These are phyloP conservation scores for Erythrobasidium yunnanense DNA, from an alignment of 768 basidiomycete genomes.

Conservation along the genomic window DNA sequence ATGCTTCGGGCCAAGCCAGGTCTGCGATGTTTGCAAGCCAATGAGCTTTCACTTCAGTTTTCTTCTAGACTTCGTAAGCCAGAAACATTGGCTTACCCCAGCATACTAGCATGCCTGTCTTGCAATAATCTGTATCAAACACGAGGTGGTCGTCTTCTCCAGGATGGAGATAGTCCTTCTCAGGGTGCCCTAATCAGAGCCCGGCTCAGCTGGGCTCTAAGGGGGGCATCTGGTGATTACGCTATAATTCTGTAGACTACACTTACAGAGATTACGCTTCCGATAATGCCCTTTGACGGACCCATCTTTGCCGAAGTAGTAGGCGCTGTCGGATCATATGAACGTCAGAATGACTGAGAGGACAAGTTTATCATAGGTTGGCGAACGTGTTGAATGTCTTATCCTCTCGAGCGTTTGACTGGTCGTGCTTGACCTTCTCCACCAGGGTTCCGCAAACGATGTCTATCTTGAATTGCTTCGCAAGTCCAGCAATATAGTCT, in stretches of 20 bases:
- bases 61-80: not conserved
- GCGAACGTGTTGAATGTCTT: conserved; percentile 30
- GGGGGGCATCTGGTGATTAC: too few relatives aligned
- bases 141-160: conserved; percentile 33
- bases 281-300: conserved; percentile 29
- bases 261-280: conserved; percentile 23
- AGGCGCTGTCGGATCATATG: conserved; percentile 18
- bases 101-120: conserved; percentile 33
- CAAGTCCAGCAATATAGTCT: conserved; percentile 14
- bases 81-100: not conserved
- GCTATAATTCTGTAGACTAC: not conserved
- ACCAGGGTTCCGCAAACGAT: conserved; percentile 37
- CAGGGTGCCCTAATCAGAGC: conserved; percentile 22
- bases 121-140: conserved; percentile 33
- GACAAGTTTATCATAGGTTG: too few relatives aligned
- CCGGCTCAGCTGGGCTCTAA: not conserved
- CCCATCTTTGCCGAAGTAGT: conserved; percentile 32
- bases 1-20: conserved; percentile 28
- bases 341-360: too few relatives aligned
- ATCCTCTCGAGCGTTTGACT: conserved; percentile 8
- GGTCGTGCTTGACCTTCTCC: conserved; percentile 28
- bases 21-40: not conserved
- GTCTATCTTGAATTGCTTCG: conserved; percentile 30
- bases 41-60: not conserved
- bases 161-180: conserved; percentile 32